phyloP scores from a whole-genome alignment of 768 basidiomycete genomes.

The Lentinula sp. region DNA sequence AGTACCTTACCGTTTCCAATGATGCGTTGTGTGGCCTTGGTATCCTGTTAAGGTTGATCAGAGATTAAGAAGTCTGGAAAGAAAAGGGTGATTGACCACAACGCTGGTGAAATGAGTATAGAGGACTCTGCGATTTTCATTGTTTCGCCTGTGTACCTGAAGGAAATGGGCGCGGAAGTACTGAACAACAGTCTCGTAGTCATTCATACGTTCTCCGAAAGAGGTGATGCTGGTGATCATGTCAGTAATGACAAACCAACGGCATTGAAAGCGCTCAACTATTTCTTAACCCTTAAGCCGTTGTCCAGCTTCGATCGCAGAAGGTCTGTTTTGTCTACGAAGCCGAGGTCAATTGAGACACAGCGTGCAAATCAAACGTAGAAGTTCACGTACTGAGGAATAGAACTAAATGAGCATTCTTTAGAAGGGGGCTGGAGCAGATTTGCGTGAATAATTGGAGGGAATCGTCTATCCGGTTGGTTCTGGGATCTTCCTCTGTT shows the following conservation, averaged over 20 bases:
- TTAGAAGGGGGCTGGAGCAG: conserved; percentile 74
- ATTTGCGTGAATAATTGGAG: conserved; percentile 85
- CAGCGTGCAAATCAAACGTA: background rate
- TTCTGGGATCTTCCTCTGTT: conserved; percentile 77
- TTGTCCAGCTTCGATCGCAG: conserved; percentile 63
- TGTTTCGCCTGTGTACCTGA: conserved; percentile 74
- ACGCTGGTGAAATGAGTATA: conserved; percentile 81
- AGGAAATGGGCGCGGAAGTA: conserved; percentile 88
- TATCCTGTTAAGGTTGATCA: conserved; percentile 44
- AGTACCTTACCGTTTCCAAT: conserved; percentile 65
- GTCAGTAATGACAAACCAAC: conserved; percentile 5
- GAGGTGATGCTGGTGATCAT: conserved; percentile 59
- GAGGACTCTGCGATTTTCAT: conserved; percentile 73
- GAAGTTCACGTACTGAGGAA: conserved; percentile 43
- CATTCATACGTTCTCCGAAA: conserved; percentile 74
- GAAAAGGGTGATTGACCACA: conserved; percentile 39
- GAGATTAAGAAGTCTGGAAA: background rate
- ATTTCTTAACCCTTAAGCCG: conserved; percentile 71
- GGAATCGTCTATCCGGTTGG: conserved; percentile 84
- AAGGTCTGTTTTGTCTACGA: conserved; percentile 71
- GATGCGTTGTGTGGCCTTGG: conserved; percentile 77
- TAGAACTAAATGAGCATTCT: conserved; percentile 56
- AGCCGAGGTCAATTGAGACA: conserved; percentile 1
- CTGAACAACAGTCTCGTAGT: conserved; percentile 73
- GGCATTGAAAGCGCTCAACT: conserved; percentile 40